Base-by-base conservation (phyloP, 2,329 filamentous ascomycete genomes). In the Diatrype stigma region DNA sequence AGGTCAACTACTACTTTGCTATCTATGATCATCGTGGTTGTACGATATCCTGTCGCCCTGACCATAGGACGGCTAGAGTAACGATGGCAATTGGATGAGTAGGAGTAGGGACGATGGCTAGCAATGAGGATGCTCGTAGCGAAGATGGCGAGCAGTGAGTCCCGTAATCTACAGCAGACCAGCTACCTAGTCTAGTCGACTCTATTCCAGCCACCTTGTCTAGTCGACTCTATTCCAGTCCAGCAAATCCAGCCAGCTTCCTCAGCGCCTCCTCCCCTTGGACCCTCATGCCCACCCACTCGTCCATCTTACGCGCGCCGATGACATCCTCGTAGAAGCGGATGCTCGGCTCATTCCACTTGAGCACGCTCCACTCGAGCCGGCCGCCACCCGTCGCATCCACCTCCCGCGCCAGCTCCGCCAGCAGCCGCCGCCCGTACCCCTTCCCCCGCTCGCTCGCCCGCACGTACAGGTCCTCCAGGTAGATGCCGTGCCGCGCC, bases 261-360 rank as follows among this genome's bases (percentile, higher is more conserved):
- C 66, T 71, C 68, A 93, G 64, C 1, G 71, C 80, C 16, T 87
- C 80, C 3, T 84, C 81, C 52, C 91, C 87, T n/a, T n/a, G n/a
- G 1, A 91, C 84, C 32, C 89, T 79, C 81, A 93, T 84, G 2
- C 81, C 82, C 16, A 89, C 79, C 89, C 88, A 93, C 52, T 87
- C 85, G 54, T 75, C 73, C 85, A 86, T 83, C 57, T 75, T 72
- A 59, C 71, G 75, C 1, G 88, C 89, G 1, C 89, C 89, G 48
- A 85, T 79, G 52, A 75, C n/a, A n/a, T n/a, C 78, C 69, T 85
- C 77, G 67, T 97, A 97, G 64, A 97, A 96, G 60, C 85, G 77
- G 72, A 97, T 88, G 67, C 87, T 92, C 7, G 90, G 89, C 75
- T 89, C 82, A 65, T 97, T 97, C 91, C 91, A 96, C 72, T 89